These are phyloP conservation scores for Colletotrichum tropicicola DNA, from an alignment of 2,329 filamentous ascomycete genomes.

Conservation along the genomic window DNA sequence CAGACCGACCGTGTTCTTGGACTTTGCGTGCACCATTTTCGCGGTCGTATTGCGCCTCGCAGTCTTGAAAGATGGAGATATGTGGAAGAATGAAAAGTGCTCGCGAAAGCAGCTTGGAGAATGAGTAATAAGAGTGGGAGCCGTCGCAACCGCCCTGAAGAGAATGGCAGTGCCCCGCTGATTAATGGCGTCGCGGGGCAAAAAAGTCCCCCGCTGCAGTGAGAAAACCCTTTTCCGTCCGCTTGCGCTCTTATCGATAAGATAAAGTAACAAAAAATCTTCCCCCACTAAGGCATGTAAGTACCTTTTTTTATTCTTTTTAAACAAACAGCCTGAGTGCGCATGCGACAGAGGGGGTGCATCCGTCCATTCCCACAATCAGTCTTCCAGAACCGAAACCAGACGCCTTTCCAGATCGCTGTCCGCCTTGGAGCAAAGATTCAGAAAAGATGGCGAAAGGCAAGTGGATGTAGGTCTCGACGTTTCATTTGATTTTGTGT, in stretches of 20 bases:
- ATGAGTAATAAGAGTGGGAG: constrained; percentile 31
- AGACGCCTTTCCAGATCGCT: neutral
- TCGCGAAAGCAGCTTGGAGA: constrained; percentile 12
- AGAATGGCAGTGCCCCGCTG: constrained; percentile 34
- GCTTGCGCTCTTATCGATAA: constrained; percentile 28
- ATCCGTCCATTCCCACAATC: neutral
- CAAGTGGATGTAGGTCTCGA: constrained; percentile 75
- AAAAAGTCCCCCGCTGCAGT: constrained; percentile 26
- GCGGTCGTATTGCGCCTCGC: constrained; percentile 3
- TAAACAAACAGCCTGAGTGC: neutral
- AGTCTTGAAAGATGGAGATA: neutral
- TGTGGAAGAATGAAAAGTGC: constrained; percentile 11
- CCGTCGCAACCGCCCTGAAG: constrained; percentile 18
- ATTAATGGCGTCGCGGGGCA: constrained; percentile 36
- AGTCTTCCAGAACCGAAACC: neutral
- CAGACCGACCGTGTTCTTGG: constrained; percentile 92
- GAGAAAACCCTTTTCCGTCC: constrained; percentile 11
- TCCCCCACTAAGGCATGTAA: constrained; percentile 6
- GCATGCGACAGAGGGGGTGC: constrained; percentile 14
- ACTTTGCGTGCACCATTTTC: constrained; percentile 78
- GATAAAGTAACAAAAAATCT: constrained; percentile 13
- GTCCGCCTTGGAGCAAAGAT: neutral
- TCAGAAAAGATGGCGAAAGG: constrained; percentile 71
- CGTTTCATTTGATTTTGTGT: neutral
- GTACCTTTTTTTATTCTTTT: constrained; percentile 20